phyloP scores from a whole-genome alignment of 768 basidiomycete genomes.

The Tulasnella sp. region DNA sequence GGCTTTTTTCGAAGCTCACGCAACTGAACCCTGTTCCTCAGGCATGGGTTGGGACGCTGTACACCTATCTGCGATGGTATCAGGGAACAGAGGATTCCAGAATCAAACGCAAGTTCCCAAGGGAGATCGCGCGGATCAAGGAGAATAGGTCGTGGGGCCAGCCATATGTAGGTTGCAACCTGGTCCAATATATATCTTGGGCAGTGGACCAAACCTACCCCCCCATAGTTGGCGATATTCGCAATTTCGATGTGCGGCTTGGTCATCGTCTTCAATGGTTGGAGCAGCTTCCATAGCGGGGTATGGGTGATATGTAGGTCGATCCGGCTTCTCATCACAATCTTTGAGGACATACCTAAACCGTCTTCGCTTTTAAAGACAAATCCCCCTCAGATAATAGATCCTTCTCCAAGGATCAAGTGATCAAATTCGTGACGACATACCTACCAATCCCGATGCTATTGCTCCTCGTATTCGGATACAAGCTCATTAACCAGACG shows the following conservation, averaged over 20 bases:
- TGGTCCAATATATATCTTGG: background rate
- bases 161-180: conserved; percentile 7
- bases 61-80: conserved; percentile 7
- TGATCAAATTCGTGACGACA: conserved; percentile 14
- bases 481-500: conserved; percentile 20
- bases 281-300: conserved; percentile 14
- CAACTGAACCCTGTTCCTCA: background rate
- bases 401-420: background rate
- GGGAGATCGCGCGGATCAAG: background rate
- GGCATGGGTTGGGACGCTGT: conserved; percentile 16
- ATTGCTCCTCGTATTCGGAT: conserved; percentile 19
- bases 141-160: background rate
- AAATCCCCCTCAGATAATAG: background rate
- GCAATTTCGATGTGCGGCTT: conserved; percentile 17
- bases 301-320: conserved; percentile 2
- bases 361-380: too few species aligned
- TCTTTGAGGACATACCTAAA: too few species aligned
- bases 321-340: too few species aligned
- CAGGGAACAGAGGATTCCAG: background rate
- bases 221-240: conserved; percentile 16
- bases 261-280: conserved; percentile 20
- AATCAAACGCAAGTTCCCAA: background rate
- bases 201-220: background rate
- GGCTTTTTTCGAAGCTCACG: conserved; percentile 1
- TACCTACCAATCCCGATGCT: conserved; percentile 16